Evolutionary conservation across 1,284 basidiomycete genomes (phyloP).

Genomic region (Pseudozyma flocculosa): DNA sequence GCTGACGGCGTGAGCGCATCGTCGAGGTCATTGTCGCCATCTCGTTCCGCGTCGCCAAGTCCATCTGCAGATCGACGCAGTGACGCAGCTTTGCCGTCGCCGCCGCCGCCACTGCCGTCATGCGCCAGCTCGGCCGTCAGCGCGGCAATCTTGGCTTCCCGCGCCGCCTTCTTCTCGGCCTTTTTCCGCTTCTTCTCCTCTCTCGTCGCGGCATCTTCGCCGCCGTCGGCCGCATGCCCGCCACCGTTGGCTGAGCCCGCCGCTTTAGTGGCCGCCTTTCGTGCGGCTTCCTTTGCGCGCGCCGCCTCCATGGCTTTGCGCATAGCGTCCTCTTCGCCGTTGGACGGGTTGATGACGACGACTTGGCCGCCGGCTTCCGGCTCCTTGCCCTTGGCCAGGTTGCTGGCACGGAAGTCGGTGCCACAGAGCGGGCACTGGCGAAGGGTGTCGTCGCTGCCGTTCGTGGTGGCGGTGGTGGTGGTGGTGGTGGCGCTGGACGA

Average conservation of each 20-base stretch:
- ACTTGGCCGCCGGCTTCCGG: slow-evolving; percentile 15
- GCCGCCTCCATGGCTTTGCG: slow-evolving; percentile 27
- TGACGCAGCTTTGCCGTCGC: neutral
- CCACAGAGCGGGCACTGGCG: slow-evolving; percentile 41
- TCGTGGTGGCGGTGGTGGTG: neutral
- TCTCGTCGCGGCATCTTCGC: neutral
- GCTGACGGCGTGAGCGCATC: neutral
- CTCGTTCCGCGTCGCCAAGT: no score
- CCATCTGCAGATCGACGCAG: no score
- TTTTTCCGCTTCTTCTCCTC: slow-evolving; percentile 12
- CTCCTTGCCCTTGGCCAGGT: slow-evolving; percentile 20
- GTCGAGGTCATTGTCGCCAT: neutral
- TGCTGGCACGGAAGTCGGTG: slow-evolving; percentile 24
- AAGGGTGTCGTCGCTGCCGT: neutral
- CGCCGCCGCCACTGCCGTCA: neutral
- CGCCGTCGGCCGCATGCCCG: neutral
- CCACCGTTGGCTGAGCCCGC: no score
- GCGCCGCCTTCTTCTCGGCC: slow-evolving; percentile 16
- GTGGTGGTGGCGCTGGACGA: slow-evolving; percentile 1
- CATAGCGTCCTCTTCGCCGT: slow-evolving; percentile 23
- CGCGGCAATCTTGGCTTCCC: slow-evolving; percentile 8
- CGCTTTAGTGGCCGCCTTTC: slow-evolving; percentile 9
- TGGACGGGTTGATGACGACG: slow-evolving; percentile 38
- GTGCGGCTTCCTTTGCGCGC: slow-evolving; percentile 8
- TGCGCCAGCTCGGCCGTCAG: slow-evolving; percentile 21